Conservation (phyloP, 2,329 filamentous ascomycete species). For the Pseudocercospora vitis region DNA sequence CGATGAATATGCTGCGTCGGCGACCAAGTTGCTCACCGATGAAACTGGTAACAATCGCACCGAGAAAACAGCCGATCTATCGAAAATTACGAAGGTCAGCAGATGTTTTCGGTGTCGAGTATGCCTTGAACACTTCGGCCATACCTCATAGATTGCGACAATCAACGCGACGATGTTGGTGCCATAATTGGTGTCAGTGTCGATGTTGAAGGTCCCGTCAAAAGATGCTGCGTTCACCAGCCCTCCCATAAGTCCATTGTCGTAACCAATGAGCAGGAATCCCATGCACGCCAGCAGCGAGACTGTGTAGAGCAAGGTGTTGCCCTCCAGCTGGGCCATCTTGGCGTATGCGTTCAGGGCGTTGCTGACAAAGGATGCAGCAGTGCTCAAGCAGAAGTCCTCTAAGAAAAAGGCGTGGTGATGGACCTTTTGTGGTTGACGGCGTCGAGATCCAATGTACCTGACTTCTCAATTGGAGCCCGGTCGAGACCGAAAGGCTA, state of each 20-base stretch:
- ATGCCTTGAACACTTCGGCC: no score
- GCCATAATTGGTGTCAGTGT: conserved; percentile 38
- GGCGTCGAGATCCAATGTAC: neutral
- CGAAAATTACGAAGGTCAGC: no score
- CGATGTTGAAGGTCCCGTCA: conserved; percentile 43
- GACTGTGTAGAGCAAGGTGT: conserved; percentile 45
- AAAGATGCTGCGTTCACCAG: conserved; percentile 45
- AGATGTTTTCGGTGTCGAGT: no score
- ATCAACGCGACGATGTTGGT: conserved; percentile 47
- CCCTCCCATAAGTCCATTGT: conserved; percentile 30
- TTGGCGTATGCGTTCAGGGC: conserved; percentile 12
- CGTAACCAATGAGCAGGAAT: conserved; percentile 51
- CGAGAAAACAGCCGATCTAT: no score
- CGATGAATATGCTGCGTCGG: conserved; percentile 45
- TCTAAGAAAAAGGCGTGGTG: conserved; percentile 1
- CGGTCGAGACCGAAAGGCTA: conserved; percentile 9
- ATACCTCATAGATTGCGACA: conserved; percentile 47
- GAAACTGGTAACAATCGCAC: conserved; percentile 42
- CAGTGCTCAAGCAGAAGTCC: no score
- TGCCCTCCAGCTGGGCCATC: conserved; percentile 38
- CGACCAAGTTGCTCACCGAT: conserved; percentile 50
- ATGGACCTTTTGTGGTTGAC: neutral
- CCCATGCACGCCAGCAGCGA: conserved; percentile 49
- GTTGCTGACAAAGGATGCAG: neutral
- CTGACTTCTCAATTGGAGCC: neutral